Evolutionary conservation across 257 asterid genomes (phyloP).

Genomic region (Cynanchum wilfordii): DNA sequence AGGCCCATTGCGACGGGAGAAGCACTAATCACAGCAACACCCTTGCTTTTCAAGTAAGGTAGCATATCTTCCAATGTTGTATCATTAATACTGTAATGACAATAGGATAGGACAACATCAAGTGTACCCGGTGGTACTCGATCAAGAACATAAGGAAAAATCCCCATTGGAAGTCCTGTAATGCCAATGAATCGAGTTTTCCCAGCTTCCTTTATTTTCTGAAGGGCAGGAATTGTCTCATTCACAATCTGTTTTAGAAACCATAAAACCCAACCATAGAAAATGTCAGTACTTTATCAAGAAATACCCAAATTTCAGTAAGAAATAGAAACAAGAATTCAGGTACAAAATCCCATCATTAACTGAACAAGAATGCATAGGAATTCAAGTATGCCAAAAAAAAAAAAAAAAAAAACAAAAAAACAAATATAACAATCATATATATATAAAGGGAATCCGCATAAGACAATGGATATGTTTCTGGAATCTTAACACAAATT

Average conservation of each 20-base stretch:
- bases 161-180: slow-evolving; percentile 82
- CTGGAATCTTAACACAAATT: no score
- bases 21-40: slow-evolving; percentile 90
- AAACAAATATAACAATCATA: neutral
- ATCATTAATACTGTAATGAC: slow-evolving; percentile 83
- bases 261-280: slow-evolving; percentile 17
- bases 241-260: slow-evolving; percentile 62
- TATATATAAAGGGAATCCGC: no score
- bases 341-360: neutral
- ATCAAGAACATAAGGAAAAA: slow-evolving; percentile 75
- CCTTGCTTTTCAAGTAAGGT: slow-evolving; percentile 92
- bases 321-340: neutral
- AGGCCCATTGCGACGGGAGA: slow-evolving; percentile 98
- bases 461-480: neutral
- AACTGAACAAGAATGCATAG: neutral
- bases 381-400: neutral
- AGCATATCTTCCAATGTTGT: slow-evolving; percentile 61
- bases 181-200: slow-evolving; percentile 85
- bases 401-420: neutral
- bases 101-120: slow-evolving; percentile 86
- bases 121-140: slow-evolving; percentile 76
- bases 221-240: slow-evolving; percentile 91
- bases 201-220: slow-evolving; percentile 71
- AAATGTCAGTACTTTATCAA: neutral
- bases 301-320: neutral